Base-by-base conservation (phyloP, 2,329 filamentous ascomycete species). In the Penicillium sp. region DNA sequence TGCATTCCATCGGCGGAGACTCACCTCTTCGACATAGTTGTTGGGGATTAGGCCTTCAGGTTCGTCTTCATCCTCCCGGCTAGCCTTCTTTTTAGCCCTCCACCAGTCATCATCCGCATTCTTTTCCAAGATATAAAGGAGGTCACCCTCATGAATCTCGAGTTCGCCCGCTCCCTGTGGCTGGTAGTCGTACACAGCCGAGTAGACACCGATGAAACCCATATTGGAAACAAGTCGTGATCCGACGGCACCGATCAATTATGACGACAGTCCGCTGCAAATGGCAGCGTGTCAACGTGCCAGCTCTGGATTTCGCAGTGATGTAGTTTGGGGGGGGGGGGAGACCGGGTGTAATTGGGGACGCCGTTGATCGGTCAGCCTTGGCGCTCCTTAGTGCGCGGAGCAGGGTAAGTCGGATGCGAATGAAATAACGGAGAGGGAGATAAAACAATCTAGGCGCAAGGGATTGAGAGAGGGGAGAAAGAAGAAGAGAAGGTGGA, bases 1-100 rank as follows among this genome's bases (percentile, higher is more conserved):
- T 29, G 47, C 23, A 50, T 29, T 50, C 37, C 29, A 43, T 35
- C 40, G 13, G 25, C 9, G 23, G 37, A n/a, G 35, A 61, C 86
- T 79, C 80, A 96, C 92, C 87, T 95, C 87, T 80, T 97, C 89
- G 56, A 99, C 84, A 74, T 99, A 99, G 75, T 97, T 99, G 73
- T 90, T 93, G 15, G 94, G 94, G 59, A 99, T 88, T 71, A 97
- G 78, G 59, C 93, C 93, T 67, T 91, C 86, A 3, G 93, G 93
- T 77, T 97, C 93, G 43, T 96, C 93, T 42, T 96, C 92, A 43
- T 96, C 92, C 38, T 93, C 90, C 27, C 81, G 83, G 33, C 84
- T 85, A 63, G 92, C 91, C 79, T 88, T 91, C 82, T 95, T 96
- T 82, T 96, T 96, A 48, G 90, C 91, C 75, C 88, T 94, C 94